Base-by-base conservation (phyloP, 2,329 filamentous ascomycete species). In the Pseudogymnoascus sp. region DNA sequence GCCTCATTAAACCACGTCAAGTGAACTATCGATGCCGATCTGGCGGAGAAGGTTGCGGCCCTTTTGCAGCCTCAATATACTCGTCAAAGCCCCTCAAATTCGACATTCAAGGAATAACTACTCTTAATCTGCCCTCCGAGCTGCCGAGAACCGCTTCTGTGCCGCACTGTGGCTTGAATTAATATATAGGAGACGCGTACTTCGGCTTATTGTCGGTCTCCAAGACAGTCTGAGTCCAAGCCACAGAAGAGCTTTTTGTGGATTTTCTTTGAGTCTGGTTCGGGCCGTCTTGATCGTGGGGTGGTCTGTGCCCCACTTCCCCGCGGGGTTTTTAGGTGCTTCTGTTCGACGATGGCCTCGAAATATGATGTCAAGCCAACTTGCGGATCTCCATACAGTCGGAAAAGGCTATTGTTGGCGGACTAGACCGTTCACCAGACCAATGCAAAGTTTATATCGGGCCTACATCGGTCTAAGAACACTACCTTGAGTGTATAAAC, bases 391-490 rank as follows among this genome's bases (percentile, higher is more conserved):
- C 26, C n/a, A 53, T n/a, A 7, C n/a, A 31, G 19, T 31, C 26
- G 8, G 42, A 33, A 56, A 56, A 56, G 7, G 29, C 16, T 33
- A 33, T 33, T 56, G 50, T 21, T 33, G 26, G 50, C 33, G n/a
- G 29, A 56, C 2, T 31, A 19, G 26, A 16, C 29, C 8, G 10
- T 33, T 33, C n/a, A 8, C 31, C 29, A 8, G 50, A 19, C 29
- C n/a, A 19, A 8, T 4, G 24, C 19, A 56, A 13, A 10, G 50
- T 19, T 4, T 56, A 56, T 56, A 19, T 56, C 50, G 50, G 50
- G n/a, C 50, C 50, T 56, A 56, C 29, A 33, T 56, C 50, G 50
- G 50, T 13, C 50, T 33, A 56, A 56, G 50, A 56, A 19, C n/a
- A 56, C 8, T 14, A 13, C 11, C 21, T 56, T 4, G 19, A 56